Base-by-base conservation (phyloP, 805 yeast genomes). In the Saccharomycopsis microspora region DNA sequence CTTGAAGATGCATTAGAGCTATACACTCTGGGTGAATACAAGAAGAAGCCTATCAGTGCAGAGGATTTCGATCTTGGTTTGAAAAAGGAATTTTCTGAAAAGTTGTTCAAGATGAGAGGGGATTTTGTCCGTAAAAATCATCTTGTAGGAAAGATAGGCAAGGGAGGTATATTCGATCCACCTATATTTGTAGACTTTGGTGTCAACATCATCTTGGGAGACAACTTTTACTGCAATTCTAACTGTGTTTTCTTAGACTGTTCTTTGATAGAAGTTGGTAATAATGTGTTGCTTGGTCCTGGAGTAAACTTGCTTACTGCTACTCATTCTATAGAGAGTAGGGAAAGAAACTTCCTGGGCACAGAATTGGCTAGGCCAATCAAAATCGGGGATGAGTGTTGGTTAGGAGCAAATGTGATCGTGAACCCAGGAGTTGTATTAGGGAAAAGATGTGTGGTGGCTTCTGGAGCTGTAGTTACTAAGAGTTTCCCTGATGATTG, bases 161-260 rank as follows among this genome's bases (percentile, higher is more conserved):
- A 63, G 7, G 61, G 64, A 44, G 50, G 60, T 9, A 67, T 60
- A 51, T 58, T 79, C 36, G 85, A 81, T 60, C 71, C 80, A 1
- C 86, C 86, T 4, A 71, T 76, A 55, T 65, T 53, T 51, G 75
- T 79, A 39, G 89, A 83, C 59, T 82, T 80, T 57, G 90, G 89
- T 0, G 73, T 67, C 60, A 83, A 82, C 61, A 64, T 74, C 36
- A 60, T 58, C 10, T 54, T 80, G 11, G 89, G 87, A 1, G 72
- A 78, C 49, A 60, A 64, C 32, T 75, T 79, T 59, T 82, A 78
- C 57, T 68, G 74, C 35, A 83, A 83, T 62, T 78, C 75, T 70
- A 76, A 76, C 50, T 47, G 63, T 11, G 58, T 63, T 1, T 63
- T 80, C 43, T 64, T 83, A 39, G 89, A 83, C 59, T 73, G 80